These are phyloP conservation scores for Solanum sitiens DNA, from an alignment of 257 asterid genomes.

Conservation along the genomic window DNA sequence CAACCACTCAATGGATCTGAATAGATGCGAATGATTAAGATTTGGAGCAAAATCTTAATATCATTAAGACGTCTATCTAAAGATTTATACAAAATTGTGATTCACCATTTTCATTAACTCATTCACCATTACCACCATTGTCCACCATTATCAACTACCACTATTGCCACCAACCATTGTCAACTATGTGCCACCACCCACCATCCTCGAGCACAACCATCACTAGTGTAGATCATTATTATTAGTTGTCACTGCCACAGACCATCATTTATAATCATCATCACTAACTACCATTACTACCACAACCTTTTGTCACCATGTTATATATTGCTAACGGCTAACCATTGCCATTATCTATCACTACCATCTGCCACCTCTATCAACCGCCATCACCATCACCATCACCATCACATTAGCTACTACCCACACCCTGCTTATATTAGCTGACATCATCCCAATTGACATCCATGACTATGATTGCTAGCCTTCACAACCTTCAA, in stretches of 20 bases:
- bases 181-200: background rate
- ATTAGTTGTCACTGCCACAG: background rate
- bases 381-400: background rate
- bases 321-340: background rate
- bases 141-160: background rate
- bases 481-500: background rate
- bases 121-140: background rate
- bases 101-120: background rate
- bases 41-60: background rate
- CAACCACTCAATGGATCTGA: background rate
- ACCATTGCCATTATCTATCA: background rate
- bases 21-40: background rate
- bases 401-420: background rate
- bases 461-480: background rate
- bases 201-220: background rate
- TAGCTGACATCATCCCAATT: background rate
- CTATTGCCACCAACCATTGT: background rate
- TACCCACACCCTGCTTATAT: background rate
- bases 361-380: background rate
- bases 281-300: background rate
- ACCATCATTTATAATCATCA: background rate
- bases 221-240: background rate
- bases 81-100: background rate
- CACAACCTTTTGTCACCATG: background rate
- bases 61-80: background rate